Evolutionary conservation across 2,329 filamentous ascomycete species (phyloP), one percentile per base, ranked within the genome.

Genomic region (Mollisia scopiformis): DNA sequence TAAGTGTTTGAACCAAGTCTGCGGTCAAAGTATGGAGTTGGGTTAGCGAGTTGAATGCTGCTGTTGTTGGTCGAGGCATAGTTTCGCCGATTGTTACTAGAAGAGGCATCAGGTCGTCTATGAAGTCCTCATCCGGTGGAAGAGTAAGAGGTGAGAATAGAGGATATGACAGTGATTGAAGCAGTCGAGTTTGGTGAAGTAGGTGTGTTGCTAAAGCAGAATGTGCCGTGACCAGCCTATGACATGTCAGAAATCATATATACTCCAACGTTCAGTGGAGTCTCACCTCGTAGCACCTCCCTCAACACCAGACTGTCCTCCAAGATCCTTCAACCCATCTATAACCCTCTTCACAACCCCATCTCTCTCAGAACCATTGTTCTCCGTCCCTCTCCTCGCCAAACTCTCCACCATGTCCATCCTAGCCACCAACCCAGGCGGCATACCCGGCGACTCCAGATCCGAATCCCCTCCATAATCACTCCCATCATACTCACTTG

Each of bases 1-100:
- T 92, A 50, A 99, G 84, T 6, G 92, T 91, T 70, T 92, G 85
- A 8, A 94, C 85, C 28, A 94, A 79, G 63, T 93, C 90, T 27
- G 85, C 80, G 0, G 90, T 93, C 65, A 91, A 81, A 6, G 84
- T 81, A 72, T 92, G 88, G 55, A 94, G 82, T 23, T 85, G 83
- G 60, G 87, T 82, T 49, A 93, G 78, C 10, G 90, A 91, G 67
- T 83, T 82, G 67, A 90, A 83, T 1, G 86, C 86, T 14, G 83
- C 72, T 63, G 89, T 84, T 41, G 84, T 82, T 3, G 85, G 84
- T 14, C 83, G 82, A 3, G 91, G 89, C 78, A 93, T 87, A 62
- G 83, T 80, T 61, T 89, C 84, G 10, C 86, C 82, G 10, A 93
- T 82, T 10, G 83, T 80, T 8, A 87, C 73, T 43, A 93, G 82